phyloP scores from a whole-genome alignment of 1,284 basidiomycete species.

The Kalmanozyma brasiliensis region DNA sequence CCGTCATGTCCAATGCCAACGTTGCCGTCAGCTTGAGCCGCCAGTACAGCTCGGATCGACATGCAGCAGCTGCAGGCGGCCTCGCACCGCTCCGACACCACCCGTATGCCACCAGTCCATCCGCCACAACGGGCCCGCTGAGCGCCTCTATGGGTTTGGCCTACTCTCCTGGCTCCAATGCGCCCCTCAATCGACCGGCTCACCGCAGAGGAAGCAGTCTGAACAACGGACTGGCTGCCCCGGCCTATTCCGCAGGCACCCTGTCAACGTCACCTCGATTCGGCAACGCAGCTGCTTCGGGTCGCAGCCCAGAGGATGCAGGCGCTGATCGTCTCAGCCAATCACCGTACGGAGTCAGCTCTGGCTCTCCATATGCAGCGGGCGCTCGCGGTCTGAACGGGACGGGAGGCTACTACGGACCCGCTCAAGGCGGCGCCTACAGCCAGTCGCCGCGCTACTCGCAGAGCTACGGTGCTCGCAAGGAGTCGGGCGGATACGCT shows the following conservation, averaged over 20 bases:
- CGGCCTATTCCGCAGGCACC: constrained; percentile 32
- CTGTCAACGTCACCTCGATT: constrained; percentile 51
- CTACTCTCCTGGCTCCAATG: constrained; percentile 54
- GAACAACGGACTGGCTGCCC: constrained; percentile 49
- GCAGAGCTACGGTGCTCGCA: constrained; percentile 35
- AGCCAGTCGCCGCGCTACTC: constrained; percentile 45
- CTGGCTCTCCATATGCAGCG: constrained; percentile 34
- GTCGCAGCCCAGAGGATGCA: constrained; percentile 23
- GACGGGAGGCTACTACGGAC: constrained; percentile 34
- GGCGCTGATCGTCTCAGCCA: constrained; percentile 32
- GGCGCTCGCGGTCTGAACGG: constrained; percentile 33
- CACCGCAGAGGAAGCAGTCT: constrained; percentile 52
- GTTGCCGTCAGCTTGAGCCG: constrained; percentile 44
- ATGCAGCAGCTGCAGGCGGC: constrained; percentile 17
- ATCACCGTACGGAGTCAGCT: constrained; percentile 32
- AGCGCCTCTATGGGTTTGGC: constrained; percentile 54
- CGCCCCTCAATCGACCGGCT: constrained; percentile 43
- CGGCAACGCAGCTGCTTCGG: constrained; percentile 17
- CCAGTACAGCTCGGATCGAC: constrained; percentile 56
- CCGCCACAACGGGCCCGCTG: constrained; percentile 46
- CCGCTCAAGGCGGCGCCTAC: constrained; percentile 36
- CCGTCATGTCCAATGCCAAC: constrained; percentile 24
- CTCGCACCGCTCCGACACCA: constrained; percentile 50
- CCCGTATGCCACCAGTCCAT: constrained; percentile 53
- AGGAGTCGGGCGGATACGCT: constrained; percentile 36